Percentiles rank a stretch among this genome's conserved stretches.
Evolutionary conservation across 2,329 filamentous ascomycete genomes (phyloP).

Genomic region (Ascocoryne sarcoides): DNA sequence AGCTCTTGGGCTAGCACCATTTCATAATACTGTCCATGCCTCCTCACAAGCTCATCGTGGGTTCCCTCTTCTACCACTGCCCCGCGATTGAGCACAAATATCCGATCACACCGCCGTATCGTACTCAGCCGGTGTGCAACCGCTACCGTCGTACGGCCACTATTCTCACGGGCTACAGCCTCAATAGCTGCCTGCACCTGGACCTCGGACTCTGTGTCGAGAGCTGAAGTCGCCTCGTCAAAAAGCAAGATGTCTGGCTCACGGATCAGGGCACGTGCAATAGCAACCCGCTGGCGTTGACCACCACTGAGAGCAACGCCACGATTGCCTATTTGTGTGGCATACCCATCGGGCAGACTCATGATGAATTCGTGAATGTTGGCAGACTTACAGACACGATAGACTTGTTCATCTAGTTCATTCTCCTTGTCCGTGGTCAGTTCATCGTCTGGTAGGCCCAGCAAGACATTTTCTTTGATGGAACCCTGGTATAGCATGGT

Average conservation of each 20-base stretch:
- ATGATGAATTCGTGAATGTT: constrained; percentile 42
- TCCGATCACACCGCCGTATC: constrained; percentile 59
- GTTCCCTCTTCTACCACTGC: constrained; percentile 17
- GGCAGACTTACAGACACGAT: constrained; percentile 38
- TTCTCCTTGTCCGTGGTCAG: constrained; percentile 15
- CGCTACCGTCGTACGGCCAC: constrained; percentile 60
- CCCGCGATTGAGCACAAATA: constrained; percentile 51
- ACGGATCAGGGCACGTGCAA: constrained; percentile 41
- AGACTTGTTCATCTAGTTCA: constrained; percentile 35
- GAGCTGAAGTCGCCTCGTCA: constrained; percentile 69
- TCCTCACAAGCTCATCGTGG: constrained; percentile 58
- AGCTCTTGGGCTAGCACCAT: constrained; percentile 56
- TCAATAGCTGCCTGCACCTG: constrained; percentile 65
- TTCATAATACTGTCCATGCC: constrained; percentile 54
- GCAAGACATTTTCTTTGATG: constrained; percentile 57
- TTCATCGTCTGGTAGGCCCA: constrained; percentile 40
- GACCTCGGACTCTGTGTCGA: constrained; percentile 68
- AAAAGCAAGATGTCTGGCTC: constrained; percentile 61
- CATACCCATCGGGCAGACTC: constrained; percentile 52
- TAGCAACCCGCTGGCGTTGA: constrained; percentile 84
- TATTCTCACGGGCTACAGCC: constrained; percentile 30
- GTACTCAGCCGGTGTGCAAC: constrained; percentile 70
- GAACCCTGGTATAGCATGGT: constrained; percentile 58
- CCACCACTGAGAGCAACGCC: constrained; percentile 77
- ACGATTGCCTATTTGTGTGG: constrained; percentile 76